Evolutionary conservation across 495 filamentous ascomycete species (phyloP).

Genomic region (Penicillium soppii): DNA sequence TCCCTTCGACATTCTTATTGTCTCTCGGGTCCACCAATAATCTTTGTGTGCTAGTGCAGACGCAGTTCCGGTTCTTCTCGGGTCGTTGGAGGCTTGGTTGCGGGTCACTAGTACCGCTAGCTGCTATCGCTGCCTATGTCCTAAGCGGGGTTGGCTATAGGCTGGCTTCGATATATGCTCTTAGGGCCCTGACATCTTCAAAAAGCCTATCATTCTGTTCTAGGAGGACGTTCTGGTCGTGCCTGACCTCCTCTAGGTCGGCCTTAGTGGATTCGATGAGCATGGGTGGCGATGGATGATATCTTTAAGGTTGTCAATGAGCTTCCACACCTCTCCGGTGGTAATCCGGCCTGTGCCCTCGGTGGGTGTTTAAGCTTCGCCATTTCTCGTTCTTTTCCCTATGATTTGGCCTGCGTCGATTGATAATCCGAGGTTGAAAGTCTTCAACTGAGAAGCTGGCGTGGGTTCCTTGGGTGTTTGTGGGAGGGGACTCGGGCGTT

Average conservation of each 20-base stretch:
- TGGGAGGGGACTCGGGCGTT: conserved; percentile 12
- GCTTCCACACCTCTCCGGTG: conserved; percentile 21
- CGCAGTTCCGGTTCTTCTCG: neutral
- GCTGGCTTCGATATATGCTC: conserved; percentile 2
- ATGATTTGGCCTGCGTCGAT: too few relatives aligned
- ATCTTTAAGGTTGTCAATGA: conserved; percentile 16
- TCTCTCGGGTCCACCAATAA: conserved; percentile 20
- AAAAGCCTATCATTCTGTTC: conserved; percentile 18
- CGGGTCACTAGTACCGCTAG: neutral
- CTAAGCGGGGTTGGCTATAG: too few relatives aligned
- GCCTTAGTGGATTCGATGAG: conserved; percentile 9
- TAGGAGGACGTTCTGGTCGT: conserved; percentile 16
- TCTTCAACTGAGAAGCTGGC: conserved; percentile 6
- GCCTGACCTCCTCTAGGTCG: conserved; percentile 20
- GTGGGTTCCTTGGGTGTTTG: conserved; percentile 16
- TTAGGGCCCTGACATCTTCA: conserved; percentile 15
- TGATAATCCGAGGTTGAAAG: too few relatives aligned
- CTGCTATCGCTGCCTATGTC: conserved; percentile 3
- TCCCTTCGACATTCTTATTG: conserved; percentile 10
- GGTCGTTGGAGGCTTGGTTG: too few relatives aligned
- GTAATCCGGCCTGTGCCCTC: conserved; percentile 17
- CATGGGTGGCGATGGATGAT: conserved; percentile 14
- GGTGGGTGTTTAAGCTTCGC: conserved; percentile 9
- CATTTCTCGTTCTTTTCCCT: conserved; percentile 12
- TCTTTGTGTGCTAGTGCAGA: conserved; percentile 11